phyloP scores from a whole-genome alignment of 495 filamentous ascomycete genomes.

The Tuber microsphaerosporum region DNA sequence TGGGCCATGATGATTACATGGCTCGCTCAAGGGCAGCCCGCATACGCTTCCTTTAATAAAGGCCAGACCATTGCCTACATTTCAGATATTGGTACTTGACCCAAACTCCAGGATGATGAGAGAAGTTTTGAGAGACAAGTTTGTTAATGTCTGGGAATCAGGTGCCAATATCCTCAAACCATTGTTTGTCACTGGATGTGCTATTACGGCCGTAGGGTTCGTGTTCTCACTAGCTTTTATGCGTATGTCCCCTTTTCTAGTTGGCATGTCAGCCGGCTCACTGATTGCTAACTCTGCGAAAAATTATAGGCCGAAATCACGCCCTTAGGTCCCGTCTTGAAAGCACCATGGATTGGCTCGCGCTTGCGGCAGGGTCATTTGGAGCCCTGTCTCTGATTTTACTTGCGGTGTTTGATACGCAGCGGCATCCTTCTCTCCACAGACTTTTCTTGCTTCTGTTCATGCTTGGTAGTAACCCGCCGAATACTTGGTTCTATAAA shows the following conservation, averaged over 20 bases:
- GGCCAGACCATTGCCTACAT: constrained; percentile 72
- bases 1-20: constrained; percentile 65
- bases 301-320: constrained; percentile 31
- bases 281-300: not conserved
- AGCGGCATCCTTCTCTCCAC: constrained; percentile 58
- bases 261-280: constrained; percentile 61
- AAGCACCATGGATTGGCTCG: constrained; percentile 60
- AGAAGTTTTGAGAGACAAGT: not conserved
- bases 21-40: constrained; percentile 53
- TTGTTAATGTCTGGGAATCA: constrained; percentile 15
- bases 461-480: constrained; percentile 55
- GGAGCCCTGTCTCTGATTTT: constrained; percentile 75
- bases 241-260: constrained; percentile 63
- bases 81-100: constrained; percentile 64
- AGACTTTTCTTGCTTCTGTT: constrained; percentile 74
- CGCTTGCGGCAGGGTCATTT: constrained; percentile 64
- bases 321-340: constrained; percentile 46
- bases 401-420: constrained; percentile 77
- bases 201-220: constrained; percentile 73
- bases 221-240: constrained; percentile 75
- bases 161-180: constrained; percentile 63
- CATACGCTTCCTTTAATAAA: constrained; percentile 61
- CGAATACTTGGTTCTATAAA: not conserved
- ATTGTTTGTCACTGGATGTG: constrained; percentile 74
- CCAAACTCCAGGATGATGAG: not conserved